Evolutionary conservation across 225 moss, liverwort and hornwort genomes (phyloP).

Genomic region (Pseudoscleropodium purum): DNA sequence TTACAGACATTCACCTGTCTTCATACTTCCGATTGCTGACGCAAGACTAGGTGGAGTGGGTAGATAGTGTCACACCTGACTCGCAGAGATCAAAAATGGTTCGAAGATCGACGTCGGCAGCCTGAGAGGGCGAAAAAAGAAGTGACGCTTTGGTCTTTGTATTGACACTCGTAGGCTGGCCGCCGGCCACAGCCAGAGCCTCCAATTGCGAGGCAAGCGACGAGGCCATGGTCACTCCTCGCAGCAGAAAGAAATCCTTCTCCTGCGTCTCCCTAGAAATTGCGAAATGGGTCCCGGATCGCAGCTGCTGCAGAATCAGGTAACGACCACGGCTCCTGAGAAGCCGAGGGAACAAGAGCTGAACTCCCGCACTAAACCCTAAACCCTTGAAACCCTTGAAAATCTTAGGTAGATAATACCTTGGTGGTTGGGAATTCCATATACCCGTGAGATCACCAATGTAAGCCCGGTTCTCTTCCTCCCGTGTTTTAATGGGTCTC

Average conservation of each 20-base stretch:
- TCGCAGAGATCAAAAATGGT: slow-evolving; percentile 60
- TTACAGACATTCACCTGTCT: neutral
- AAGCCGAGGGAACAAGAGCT: neutral
- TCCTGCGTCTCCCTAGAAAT: neutral
- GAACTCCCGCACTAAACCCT: neutral
- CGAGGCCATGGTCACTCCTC: slow-evolving; percentile 17
- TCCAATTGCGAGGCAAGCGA: slow-evolving; percentile 54
- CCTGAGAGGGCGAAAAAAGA: slow-evolving; percentile 63
- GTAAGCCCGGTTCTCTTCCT: neutral
- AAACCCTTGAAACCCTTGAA: slow-evolving; percentile 9
- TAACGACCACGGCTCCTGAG: neutral
- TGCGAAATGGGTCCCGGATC: too few species aligned
- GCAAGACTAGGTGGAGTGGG: neutral
- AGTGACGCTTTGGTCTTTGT: slow-evolving; percentile 51
- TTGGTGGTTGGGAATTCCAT: neutral
- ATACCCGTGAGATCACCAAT: neutral
- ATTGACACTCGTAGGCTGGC: slow-evolving; percentile 16
- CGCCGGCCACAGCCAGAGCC: slow-evolving; percentile 48
- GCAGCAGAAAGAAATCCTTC: neutral
- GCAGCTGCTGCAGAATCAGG: neutral
- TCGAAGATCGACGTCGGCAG: slow-evolving; percentile 73
- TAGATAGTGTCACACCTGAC: slow-evolving; percentile 25
- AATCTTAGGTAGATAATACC: too few species aligned
- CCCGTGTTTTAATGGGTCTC: neutral
- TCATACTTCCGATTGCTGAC: neutral